phyloP scores from a whole-genome alignment of 148 eudicot genomes.

The Camellia granthamiana region DNA sequence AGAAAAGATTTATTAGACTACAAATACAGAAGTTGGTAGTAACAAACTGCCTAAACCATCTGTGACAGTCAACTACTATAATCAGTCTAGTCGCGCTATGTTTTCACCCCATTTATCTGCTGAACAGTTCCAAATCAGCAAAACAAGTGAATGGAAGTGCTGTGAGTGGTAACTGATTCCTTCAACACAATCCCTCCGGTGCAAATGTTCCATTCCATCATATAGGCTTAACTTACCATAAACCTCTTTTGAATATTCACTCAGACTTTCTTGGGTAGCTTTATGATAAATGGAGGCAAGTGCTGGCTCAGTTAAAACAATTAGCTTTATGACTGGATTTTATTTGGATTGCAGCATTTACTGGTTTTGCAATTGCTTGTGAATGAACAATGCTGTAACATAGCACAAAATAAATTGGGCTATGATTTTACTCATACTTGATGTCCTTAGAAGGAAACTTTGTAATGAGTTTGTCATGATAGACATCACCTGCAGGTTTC shows the following conservation, averaged over 20 bases:
- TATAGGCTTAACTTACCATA: neutral
- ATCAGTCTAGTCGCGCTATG: neutral
- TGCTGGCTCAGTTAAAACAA: neutral
- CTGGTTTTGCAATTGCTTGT: neutral
- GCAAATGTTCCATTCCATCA: neutral
- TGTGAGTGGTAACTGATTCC: neutral
- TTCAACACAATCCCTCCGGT: neutral
- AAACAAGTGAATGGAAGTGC: constrained; percentile 5
- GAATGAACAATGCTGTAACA: neutral
- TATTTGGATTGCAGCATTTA: neutral
- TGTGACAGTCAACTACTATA: neutral
- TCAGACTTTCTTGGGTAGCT: neutral
- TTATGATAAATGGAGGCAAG: neutral
- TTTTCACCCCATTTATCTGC: too few species aligned
- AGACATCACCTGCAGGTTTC: too few species aligned
- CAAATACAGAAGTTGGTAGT: neutral
- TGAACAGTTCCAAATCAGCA: neutral
- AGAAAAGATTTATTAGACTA: neutral
- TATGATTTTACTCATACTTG: neutral
- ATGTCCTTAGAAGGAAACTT: too few species aligned
- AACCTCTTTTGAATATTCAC: neutral
- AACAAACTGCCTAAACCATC: neutral
- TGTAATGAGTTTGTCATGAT: too few species aligned
- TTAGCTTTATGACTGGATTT: neutral
- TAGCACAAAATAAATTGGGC: neutral